phyloP scores from a whole-genome alignment of 306 rosid genomes.

The Castanea sativa region DNA sequence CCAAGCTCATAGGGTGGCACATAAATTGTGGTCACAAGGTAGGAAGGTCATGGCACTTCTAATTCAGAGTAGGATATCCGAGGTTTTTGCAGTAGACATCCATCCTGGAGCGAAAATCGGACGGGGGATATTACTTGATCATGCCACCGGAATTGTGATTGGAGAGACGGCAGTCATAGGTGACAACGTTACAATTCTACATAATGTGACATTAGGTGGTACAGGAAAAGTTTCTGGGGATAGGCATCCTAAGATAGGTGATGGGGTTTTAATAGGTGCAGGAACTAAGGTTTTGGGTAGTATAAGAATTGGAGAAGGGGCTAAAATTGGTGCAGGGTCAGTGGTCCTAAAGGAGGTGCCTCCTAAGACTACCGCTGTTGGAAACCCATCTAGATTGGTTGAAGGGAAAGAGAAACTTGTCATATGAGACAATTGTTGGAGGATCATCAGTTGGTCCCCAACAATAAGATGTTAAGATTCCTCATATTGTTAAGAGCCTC shows the following conservation, averaged over 20 bases:
- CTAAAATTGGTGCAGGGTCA: constrained; percentile 53
- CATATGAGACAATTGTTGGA: constrained; percentile 1
- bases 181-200: constrained; percentile 47
- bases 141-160: constrained; percentile 51
- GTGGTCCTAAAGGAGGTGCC: constrained; percentile 57
- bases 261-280: constrained; percentile 55
- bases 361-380: constrained; percentile 41
- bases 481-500: background rate
- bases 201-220: constrained; percentile 57
- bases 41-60: constrained; percentile 33
- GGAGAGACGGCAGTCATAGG: constrained; percentile 60
- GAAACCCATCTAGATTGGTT: constrained; percentile 48
- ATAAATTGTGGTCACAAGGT: constrained; percentile 40
- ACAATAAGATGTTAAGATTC: constrained; percentile 18
- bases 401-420: constrained; percentile 51
- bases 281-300: constrained; percentile 50
- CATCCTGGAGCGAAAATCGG: constrained; percentile 61
- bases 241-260: constrained; percentile 56
- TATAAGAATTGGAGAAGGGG: constrained; percentile 48
- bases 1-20: constrained; percentile 47
- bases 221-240: constrained; percentile 53
- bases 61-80: constrained; percentile 48
- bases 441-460: background rate
- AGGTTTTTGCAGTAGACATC: constrained; percentile 47
- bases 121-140: constrained; percentile 43